Evolutionary conservation across 225 moss, liverwort and hornwort species (phyloP).

Genomic region (Bryoerythrophyllum caledonicum): DNA sequence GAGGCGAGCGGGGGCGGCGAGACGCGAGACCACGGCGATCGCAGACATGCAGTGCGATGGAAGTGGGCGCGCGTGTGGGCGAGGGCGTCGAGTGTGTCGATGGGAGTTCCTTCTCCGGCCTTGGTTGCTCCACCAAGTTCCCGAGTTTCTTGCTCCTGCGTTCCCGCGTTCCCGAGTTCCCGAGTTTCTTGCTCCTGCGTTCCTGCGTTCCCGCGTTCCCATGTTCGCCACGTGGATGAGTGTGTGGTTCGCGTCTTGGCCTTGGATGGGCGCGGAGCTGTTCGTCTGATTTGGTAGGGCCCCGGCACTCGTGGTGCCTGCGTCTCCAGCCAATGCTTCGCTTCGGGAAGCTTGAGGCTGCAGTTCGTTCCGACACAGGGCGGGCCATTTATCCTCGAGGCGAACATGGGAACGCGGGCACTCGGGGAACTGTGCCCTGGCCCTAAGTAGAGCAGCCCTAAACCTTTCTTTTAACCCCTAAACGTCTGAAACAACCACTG

Average conservation of each 20-base stretch:
- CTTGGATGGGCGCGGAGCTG: no score
- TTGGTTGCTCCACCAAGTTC: background rate
- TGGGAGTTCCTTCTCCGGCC: background rate
- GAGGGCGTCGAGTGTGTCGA: no score
- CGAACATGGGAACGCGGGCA: no score
- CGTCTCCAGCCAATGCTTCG: background rate
- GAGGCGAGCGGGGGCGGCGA: background rate
- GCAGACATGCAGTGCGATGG: conserved; percentile 12
- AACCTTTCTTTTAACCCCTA: no score
- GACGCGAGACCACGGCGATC: background rate
- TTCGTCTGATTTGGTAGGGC: conserved; percentile 4
- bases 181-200: background rate
- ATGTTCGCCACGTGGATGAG: conserved; percentile 12
- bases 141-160: background rate
- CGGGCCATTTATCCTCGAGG: no score
- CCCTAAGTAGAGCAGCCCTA: no score
- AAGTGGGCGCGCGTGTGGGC: no score
- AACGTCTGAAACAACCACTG: no score
- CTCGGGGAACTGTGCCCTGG: no score
- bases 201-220: background rate
- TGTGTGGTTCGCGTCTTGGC: background rate
- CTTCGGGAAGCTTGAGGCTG: background rate
- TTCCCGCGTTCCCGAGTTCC: background rate
- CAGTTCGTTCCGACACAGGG: no score
- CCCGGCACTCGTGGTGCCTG: background rate